Percentiles rank a stretch among this genome's conserved stretches.
Evolutionary conservation across 306 rosid species (phyloP).

Genomic region (Arachis hypogaea): DNA sequence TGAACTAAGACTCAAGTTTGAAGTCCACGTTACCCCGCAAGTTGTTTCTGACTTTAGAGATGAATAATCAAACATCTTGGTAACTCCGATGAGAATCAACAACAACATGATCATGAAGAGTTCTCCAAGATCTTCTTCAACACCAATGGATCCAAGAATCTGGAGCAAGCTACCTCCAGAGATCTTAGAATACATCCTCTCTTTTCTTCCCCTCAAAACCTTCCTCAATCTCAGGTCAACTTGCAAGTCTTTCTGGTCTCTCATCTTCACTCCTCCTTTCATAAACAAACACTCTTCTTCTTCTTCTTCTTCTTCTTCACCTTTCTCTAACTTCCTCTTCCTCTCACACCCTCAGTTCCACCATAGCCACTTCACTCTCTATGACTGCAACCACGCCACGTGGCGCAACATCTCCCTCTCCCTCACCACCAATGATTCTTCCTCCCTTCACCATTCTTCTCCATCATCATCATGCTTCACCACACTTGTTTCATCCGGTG

Average conservation of each 20-base stretch:
- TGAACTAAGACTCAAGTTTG: too few relatives aligned
- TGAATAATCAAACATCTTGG: slow-evolving; percentile 7
- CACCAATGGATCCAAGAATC: slow-evolving; percentile 71
- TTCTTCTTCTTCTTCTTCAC: slow-evolving; percentile 40
- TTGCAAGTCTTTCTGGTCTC: slow-evolving; percentile 72
- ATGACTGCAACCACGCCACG: slow-evolving; percentile 55
- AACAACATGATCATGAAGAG: slow-evolving; percentile 1
- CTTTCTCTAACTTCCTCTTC: slow-evolving; percentile 76
- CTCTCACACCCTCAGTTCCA: slow-evolving; percentile 79
- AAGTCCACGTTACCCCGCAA: not conserved
- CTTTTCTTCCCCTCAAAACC: slow-evolving; percentile 69
- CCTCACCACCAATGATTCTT: slow-evolving; percentile 33
- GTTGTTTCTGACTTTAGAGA: not conserved
- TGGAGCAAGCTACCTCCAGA: slow-evolving; percentile 82
- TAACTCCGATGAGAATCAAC: slow-evolving; percentile 32
- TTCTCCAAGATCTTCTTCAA: slow-evolving; percentile 1
- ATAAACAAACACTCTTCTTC: slow-evolving; percentile 58
- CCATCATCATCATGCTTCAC: slow-evolving; percentile 33
- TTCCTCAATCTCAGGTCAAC: slow-evolving; percentile 76
- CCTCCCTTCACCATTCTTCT: slow-evolving; percentile 37
- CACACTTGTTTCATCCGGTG: slow-evolving; percentile 68
- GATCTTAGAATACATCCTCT: slow-evolving; percentile 68
- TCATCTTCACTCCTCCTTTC: slow-evolving; percentile 72
- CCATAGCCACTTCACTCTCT: slow-evolving; percentile 58
- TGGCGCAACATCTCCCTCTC: slow-evolving; percentile 70